Conservation (phyloP, 331 rosid species). For the Ulmus americana region DNA sequence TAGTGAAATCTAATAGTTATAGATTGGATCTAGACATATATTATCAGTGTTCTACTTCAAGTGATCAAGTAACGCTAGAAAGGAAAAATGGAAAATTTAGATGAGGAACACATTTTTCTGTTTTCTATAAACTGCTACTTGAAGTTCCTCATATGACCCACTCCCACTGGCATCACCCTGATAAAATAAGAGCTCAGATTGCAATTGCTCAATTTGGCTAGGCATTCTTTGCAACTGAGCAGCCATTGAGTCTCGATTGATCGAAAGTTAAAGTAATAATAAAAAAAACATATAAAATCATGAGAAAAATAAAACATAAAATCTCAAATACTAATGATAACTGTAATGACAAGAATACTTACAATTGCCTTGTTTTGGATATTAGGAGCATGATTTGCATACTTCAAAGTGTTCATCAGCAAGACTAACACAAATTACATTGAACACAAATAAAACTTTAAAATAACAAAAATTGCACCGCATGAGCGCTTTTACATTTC, state of each 20-base stretch:
- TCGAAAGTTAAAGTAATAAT: constrained; percentile 30
- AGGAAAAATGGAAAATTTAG: background rate
- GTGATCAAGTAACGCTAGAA: background rate
- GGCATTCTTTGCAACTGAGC: constrained; percentile 71
- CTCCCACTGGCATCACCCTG: constrained; percentile 60
- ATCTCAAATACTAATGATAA: background rate
- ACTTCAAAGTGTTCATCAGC: constrained; percentile 87
- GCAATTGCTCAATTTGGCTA: constrained; percentile 82
- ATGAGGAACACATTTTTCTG: constrained; percentile 1
- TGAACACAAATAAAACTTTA: constrained; percentile 9
- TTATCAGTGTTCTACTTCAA: background rate
- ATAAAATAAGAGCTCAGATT: constrained; percentile 72
- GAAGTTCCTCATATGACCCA: constrained; percentile 75
- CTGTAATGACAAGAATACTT: constrained; percentile 25
- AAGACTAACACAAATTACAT: constrained; percentile 86
- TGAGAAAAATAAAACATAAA: constrained; percentile 14
- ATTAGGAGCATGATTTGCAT: constrained; percentile 96
- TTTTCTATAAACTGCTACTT: constrained; percentile 33
- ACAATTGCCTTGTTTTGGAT: constrained; percentile 90
- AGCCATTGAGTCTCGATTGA: constrained; percentile 78
- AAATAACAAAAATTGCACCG: background rate
- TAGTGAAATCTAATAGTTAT: background rate
- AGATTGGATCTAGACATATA: background rate
- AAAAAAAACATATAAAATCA: background rate
- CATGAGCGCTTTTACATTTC: background rate